phyloP scores from a whole-genome alignment of 1,284 basidiomycete genomes.

The Athelia psychrophila region DNA sequence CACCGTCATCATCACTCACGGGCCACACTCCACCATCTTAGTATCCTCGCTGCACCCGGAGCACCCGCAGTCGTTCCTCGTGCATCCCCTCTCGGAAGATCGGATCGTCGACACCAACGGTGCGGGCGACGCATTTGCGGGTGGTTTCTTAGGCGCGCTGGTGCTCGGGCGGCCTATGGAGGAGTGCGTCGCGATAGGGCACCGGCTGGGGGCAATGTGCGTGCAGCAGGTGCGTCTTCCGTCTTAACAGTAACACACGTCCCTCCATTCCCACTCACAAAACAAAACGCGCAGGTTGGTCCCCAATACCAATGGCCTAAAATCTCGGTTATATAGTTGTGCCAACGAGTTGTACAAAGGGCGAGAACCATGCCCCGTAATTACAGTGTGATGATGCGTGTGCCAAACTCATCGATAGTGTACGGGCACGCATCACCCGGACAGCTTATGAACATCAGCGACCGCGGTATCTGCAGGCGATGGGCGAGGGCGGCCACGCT shows the following conservation, averaged over 20 bases:
- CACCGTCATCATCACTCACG: conserved; percentile 72
- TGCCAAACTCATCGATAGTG: conserved; percentile 43
- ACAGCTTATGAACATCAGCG: conserved; percentile 54
- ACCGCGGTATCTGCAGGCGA: conserved; percentile 39
- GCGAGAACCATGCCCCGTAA: too few species aligned
- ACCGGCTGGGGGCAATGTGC: conserved; percentile 71
- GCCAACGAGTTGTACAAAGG: too few species aligned
- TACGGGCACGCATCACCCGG: conserved; percentile 40
- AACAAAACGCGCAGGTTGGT: conserved; percentile 51
- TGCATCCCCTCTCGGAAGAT: conserved; percentile 44
- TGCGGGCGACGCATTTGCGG: conserved; percentile 79
- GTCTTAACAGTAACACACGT: not conserved
- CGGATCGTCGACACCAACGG: conserved; percentile 81
- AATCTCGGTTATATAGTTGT: conserved; percentile 43
- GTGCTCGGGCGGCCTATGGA: conserved; percentile 61
- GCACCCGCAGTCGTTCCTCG: conserved; percentile 45
- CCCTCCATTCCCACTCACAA: too few species aligned
- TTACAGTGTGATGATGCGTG: conserved; percentile 45
- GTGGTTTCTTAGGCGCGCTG: conserved; percentile 69
- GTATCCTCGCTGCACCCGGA: conserved; percentile 43
- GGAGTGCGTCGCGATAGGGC: conserved; percentile 63
- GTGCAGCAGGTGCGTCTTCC: conserved; percentile 52
- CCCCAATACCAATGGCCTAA: conserved; percentile 63
- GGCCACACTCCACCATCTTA: conserved; percentile 62
- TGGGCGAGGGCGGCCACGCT: conserved; percentile 44